phyloP scores from a whole-genome alignment of 78 protist genomes.

The Dictyostelium brefeldianum region DNA sequence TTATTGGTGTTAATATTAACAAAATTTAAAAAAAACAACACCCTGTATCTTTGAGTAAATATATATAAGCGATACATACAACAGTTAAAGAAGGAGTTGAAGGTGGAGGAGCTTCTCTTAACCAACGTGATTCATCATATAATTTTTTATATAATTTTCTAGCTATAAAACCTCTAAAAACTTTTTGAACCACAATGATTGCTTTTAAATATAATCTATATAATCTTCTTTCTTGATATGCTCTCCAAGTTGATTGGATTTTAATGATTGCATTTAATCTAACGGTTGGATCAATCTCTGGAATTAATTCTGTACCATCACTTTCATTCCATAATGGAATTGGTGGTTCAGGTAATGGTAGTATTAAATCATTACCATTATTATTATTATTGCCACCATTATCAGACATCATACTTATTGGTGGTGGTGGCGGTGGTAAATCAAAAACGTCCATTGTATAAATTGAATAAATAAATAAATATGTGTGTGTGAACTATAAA shows the following conservation, averaged over 20 bases:
- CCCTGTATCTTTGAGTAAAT: neutral
- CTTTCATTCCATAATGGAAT: conserved; percentile 18
- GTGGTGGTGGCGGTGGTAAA: conserved; percentile 12
- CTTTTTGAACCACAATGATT: conserved; percentile 40
- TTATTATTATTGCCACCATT: neutral
- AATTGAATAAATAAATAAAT: too few species aligned
- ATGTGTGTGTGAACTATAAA: too few species aligned
- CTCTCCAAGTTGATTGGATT: conserved; percentile 56
- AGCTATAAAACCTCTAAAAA: conserved; percentile 43
- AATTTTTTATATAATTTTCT: conserved; percentile 40
- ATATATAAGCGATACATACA: conserved; percentile 15
- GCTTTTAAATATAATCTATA: neutral
- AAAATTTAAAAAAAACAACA: too few species aligned
- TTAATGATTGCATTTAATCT: conserved; percentile 17
- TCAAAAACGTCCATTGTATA: neutral
- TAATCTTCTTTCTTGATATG: conserved; percentile 22
- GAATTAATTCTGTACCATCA: conserved; percentile 20
- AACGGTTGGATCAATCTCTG: conserved; percentile 21
- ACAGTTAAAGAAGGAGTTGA: conserved; percentile 18
- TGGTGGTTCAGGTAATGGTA: neutral
- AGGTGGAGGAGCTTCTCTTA: conserved; percentile 64
- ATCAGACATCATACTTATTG: neutral
- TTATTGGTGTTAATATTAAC: neutral
- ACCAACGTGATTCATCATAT: conserved; percentile 59
- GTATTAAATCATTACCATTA: neutral